A percentile compares a stretch with the other conserved stretches of the same genome.
These are phyloP conservation scores for Nitzschia sp. DNA, from an alignment of 108 stramenopile genomes.

Conservation along the genomic window DNA sequence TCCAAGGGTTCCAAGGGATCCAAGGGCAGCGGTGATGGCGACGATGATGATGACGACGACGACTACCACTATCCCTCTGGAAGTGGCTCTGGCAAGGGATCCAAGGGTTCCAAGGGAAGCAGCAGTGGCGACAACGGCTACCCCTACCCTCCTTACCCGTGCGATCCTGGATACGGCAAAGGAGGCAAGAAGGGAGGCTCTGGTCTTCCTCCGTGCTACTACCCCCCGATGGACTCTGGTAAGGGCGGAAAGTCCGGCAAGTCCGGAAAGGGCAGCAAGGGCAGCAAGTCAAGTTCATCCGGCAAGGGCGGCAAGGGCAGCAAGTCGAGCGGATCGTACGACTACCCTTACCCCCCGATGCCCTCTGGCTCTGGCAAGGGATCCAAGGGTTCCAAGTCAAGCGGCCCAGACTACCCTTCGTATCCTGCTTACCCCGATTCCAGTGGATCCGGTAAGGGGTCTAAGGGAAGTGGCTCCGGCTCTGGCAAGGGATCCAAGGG, in stretches of 20 bases:
- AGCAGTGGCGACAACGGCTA: background rate
- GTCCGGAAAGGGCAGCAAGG: background rate
- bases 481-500: constrained; percentile 7
- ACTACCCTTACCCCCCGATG: too few species aligned
- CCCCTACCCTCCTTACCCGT: background rate
- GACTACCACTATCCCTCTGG: too few species aligned
- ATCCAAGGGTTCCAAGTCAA: background rate
- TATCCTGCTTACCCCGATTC: too few species aligned
- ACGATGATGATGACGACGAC: background rate
- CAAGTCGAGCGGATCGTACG: too few species aligned
- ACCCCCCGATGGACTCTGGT: background rate
- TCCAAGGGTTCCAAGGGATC: constrained; percentile 6
- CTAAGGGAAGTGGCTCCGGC: background rate
- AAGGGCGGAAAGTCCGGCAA: background rate
- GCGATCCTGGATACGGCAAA: background rate
- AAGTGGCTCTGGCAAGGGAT: background rate
- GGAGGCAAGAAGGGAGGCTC: background rate
- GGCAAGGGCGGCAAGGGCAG: background rate
- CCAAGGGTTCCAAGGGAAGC: background rate
- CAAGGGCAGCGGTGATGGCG: background rate
- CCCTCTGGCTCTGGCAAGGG: background rate
- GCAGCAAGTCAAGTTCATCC: background rate
- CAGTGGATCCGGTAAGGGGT: constrained; percentile 2
- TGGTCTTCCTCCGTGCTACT: background rate
- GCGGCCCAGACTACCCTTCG: too few species aligned